Percentiles rank a stretch among this genome's conserved stretches.
These are phyloP conservation scores for Cutaneotrichosporon cavernicola DNA, from an alignment of 1,284 basidiomycete genomes.

Conservation along the genomic window DNA sequence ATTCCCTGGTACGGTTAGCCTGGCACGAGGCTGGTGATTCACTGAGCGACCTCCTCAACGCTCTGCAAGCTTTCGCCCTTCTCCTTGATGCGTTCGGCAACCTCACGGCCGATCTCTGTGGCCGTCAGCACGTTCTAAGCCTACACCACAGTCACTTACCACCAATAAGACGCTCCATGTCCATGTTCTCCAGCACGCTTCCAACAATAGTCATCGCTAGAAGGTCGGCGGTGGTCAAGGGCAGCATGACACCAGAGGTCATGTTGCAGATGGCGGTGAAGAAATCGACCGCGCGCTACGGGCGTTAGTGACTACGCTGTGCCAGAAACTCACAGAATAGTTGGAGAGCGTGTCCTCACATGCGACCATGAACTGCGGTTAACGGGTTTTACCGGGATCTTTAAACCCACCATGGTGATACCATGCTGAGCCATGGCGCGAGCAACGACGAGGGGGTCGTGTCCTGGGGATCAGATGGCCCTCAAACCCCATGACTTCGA, in stretches of 20 bases:
- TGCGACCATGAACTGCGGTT: conserved; percentile 84
- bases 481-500: not conserved
- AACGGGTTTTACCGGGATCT: conserved; percentile 7
- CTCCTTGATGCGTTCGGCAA: conserved; percentile 85
- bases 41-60: conserved; percentile 89
- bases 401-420: conserved; percentile 72
- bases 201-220: conserved; percentile 95
- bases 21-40: conserved; percentile 16
- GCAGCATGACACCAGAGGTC: conserved; percentile 92
- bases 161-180: conserved; percentile 89
- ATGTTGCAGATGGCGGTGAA: conserved; percentile 89
- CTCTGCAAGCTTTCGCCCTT: conserved; percentile 66
- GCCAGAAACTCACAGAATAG: conserved; percentile 67
- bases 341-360: conserved; percentile 96
- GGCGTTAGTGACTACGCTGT: not conserved
- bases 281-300: conserved; percentile 86
- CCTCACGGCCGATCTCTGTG: conserved; percentile 82
- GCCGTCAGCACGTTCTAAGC: conserved; percentile 12
- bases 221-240: conserved; percentile 90
- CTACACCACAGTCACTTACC: conserved; percentile 31
- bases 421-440: conserved; percentile 85
- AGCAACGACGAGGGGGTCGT: conserved; percentile 85
- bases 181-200: conserved; percentile 94
- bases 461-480: conserved; percentile 51
- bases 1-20: conserved; percentile 38